A percentile compares a stretch with the other conserved stretches of the same genome.
These are phyloP conservation scores for Omphalotus guepiniiformis DNA, from an alignment of 768 basidiomycete species.

Conservation along the genomic window DNA sequence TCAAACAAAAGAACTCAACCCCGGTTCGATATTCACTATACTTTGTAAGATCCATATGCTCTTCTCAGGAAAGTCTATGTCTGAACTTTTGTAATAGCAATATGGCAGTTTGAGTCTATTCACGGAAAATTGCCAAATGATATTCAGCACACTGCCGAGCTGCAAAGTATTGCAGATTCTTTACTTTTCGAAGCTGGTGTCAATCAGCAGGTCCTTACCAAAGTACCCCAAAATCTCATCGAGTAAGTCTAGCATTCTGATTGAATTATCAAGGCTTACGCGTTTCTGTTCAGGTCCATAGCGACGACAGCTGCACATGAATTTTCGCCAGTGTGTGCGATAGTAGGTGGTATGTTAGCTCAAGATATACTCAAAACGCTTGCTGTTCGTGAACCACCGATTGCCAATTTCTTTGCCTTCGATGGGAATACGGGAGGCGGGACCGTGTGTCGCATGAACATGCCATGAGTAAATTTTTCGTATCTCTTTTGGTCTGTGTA, in stretches of 20 bases:
- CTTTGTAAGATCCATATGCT: constrained; percentile 61
- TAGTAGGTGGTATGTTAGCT: constrained; percentile 90
- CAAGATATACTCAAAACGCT: constrained; percentile 94
- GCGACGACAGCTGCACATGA: constrained; percentile 72
- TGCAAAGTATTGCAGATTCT: constrained; percentile 60
- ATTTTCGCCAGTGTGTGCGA: constrained; percentile 91
- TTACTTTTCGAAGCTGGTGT: constrained; percentile 61
- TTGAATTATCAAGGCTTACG: constrained; percentile 5
- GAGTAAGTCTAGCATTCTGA: constrained; percentile 42
- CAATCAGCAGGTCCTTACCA: constrained; percentile 59
- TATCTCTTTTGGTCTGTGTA: not conserved
- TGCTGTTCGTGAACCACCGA: constrained; percentile 86
- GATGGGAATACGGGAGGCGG: constrained; percentile 80
- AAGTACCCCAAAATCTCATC: constrained; percentile 54
- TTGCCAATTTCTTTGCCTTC: constrained; percentile 88
- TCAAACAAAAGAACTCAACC: constrained; percentile 83
- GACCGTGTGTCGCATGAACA: constrained; percentile 55
- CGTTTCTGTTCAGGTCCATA: constrained; percentile 45
- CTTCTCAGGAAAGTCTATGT: constrained; percentile 1
- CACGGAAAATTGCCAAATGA: constrained; percentile 60
- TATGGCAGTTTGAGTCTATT: constrained; percentile 76
- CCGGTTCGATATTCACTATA: constrained; percentile 64
- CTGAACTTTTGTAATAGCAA: constrained; percentile 38
- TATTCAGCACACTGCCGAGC: constrained; percentile 42
- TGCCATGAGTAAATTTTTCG: constrained; percentile 27